Base-by-base conservation (phyloP, 108 stramenopile species). In the Skeletonema grethae region DNA sequence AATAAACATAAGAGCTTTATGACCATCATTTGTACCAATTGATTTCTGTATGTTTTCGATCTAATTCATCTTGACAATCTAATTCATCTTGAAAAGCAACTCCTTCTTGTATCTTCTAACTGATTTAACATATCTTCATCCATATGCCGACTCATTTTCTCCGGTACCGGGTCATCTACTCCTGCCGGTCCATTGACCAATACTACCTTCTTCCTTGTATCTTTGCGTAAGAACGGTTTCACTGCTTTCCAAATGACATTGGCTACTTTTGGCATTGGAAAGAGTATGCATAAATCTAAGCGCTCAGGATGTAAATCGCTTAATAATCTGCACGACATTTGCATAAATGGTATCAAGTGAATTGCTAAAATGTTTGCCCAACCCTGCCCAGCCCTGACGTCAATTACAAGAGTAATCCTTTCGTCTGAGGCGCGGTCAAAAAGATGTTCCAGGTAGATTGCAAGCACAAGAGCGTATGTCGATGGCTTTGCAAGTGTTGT, bases 301-400 rank as follows among this genome's bases (percentile, higher is more conserved):
- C 90, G 72, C 62, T 79, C 73, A 16, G 90, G 88, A 76, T 80
- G 76, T 18, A 76, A 56, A 36, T 70, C 69, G 31, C 76, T 30
- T 46, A 89, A 22, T 1, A 77, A 16, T 35, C 70, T 79, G n/a
- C 71, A 57, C 18, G 82, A 63, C 12, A 62, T 62, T 32, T 79
- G 73, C 12, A 87, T 85, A 53, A 89, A 89, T 8, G 82, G 81
- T 11, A 92, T 36, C 24, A 88, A 70, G 38, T 79, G 82, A 56
- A 63, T 18, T 0, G 85, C 73, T 34, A 55, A 24, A 16, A 86
- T 86, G 58, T 92, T 92, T 0, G 85, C 82, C 88, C 88, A 92
- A 36, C 90, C 90, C 18, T 83, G 65, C 18, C 88, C 88, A 9
- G 86, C 58, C 10, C 90, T 75, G 4, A 87, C 83, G 61, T 89